Evolutionary conservation across 345 rosid genomes (phyloP), one percentile per base, ranked within the genome.

Genomic region (Sonneratia caseolaris): DNA sequence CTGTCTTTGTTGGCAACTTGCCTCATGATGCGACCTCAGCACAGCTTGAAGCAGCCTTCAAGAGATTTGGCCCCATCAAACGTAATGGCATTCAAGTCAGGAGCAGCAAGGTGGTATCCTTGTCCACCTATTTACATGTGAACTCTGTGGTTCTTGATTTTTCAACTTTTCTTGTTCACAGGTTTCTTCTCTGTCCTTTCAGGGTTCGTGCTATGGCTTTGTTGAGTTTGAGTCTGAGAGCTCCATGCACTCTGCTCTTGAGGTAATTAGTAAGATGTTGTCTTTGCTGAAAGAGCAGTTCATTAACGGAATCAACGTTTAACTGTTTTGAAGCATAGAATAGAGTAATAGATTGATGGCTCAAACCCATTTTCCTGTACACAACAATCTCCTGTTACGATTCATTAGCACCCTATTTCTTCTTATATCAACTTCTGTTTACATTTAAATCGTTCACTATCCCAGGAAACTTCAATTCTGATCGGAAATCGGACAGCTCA

Each of bases 191-290:
- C 2, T 27, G 24, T 53, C 65, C 55, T 24, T 18, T 55, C 72
- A 76, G 76, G 79, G 79, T 24, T 76, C 84, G 71, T 91, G 94
- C 71, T 93, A 86, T 40, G 98, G 94, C 32, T 93, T 93, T 72
- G 94, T 93, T 64, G 92, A 92, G 69, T 93, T 82, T 45, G 94
- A 89, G 71, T 76, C 94, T 69, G 84, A 81, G 79, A 78, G 81
- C 76, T 82, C 97, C 5, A 77, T 87, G 87, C 83, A 78, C 72
- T 76, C 73, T 64, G 98, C 93, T 40, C 75, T 88, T 76, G 70
- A 80, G 97, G 98, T 91, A 79, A 40, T 64, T 38, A 16, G 4
- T 53, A 18, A 47, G 56, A 12, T 64, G 37, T 27, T 62, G 18
- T 37, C 59, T 62, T 42, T 22, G 12, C 37, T 45, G 69, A 21